A percentile compares a stretch with the other conserved stretches of the same genome.
Evolutionary conservation across 768 basidiomycete genomes (phyloP).

Genomic region (Pholiota conissans): DNA sequence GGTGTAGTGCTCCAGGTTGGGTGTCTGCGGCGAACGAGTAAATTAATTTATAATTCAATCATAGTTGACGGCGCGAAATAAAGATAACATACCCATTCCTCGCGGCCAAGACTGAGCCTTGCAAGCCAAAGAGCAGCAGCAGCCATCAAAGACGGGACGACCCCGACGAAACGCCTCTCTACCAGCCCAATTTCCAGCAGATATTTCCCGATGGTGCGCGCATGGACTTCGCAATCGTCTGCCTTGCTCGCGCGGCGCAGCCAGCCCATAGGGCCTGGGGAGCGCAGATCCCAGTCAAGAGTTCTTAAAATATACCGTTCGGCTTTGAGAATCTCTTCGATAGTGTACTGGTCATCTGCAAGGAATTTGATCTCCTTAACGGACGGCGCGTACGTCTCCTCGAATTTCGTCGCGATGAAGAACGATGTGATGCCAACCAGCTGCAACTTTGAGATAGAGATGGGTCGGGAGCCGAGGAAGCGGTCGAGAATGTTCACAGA

Average conservation of each 20-base stretch:
- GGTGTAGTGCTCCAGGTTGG: constrained; percentile 86
- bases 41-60: constrained; percentile 1
- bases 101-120: constrained; percentile 71
- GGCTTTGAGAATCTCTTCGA: constrained; percentile 83
- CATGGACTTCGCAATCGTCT: constrained; percentile 85
- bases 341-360: constrained; percentile 74
- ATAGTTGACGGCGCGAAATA: not conserved
- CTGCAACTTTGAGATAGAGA: constrained; percentile 84
- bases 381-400: constrained; percentile 89
- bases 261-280: constrained; percentile 89
- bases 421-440: constrained; percentile 88
- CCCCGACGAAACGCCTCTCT: constrained; percentile 75
- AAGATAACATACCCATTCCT: constrained; percentile 69
- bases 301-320: constrained; percentile 88
- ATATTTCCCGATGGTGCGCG: constrained; percentile 88
- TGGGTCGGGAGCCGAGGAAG: constrained; percentile 67
- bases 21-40: constrained; percentile 65
- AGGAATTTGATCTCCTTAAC: constrained; percentile 79
- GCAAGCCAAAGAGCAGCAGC: constrained; percentile 89
- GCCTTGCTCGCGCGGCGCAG: constrained; percentile 90
- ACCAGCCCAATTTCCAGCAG: constrained; percentile 83
- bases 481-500: constrained; percentile 84
- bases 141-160: constrained; percentile 76
- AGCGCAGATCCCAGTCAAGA: constrained; percentile 82
- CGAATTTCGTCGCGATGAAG: constrained; percentile 88